Conservation (phyloP, 257 asterid species). For the Penstemon eatonii region DNA sequence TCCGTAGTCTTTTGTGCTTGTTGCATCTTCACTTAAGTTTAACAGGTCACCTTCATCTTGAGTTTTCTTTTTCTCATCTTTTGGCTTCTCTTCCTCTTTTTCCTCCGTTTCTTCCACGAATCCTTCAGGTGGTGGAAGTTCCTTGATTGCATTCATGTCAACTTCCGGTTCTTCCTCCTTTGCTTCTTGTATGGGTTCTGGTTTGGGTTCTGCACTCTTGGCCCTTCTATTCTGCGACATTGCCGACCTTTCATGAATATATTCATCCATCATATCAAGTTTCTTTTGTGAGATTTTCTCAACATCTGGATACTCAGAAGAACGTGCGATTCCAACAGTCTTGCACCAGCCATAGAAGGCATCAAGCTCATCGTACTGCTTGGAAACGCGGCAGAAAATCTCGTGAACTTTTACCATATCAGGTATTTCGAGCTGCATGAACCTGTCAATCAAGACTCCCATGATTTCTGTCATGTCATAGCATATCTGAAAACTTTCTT, state of each 20-base stretch:
- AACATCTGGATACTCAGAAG: slow-evolving; percentile 80
- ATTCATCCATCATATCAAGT: slow-evolving; percentile 87
- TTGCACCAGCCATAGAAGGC: slow-evolving; percentile 71
- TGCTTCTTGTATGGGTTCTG: slow-evolving; percentile 26
- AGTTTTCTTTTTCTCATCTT: slow-evolving; percentile 21
- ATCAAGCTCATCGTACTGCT: slow-evolving; percentile 86
- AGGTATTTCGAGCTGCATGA: slow-evolving; percentile 74
- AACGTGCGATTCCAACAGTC: slow-evolving; percentile 58
- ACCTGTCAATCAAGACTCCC: slow-evolving; percentile 66
- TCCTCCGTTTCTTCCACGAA: slow-evolving; percentile 31
- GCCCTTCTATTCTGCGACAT: slow-evolving; percentile 34
- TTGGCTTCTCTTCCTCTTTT: neutral
- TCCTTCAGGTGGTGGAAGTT: slow-evolving; percentile 69
- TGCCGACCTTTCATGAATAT: slow-evolving; percentile 58
- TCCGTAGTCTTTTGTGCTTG: slow-evolving; percentile 54
- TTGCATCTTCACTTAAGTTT: slow-evolving; percentile 60
- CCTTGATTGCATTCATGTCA: slow-evolving; percentile 60
- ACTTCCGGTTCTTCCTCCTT: slow-evolving; percentile 42
- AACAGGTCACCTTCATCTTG: slow-evolving; percentile 64
- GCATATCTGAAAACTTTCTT: slow-evolving; percentile 75
- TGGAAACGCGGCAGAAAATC: slow-evolving; percentile 65
- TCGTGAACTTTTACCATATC: slow-evolving; percentile 67
- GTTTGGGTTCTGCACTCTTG: slow-evolving; percentile 31
- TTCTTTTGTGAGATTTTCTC: slow-evolving; percentile 70
- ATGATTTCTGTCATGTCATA: slow-evolving; percentile 70